phyloP scores from a whole-genome alignment of 352 stramenopile species.

The Plasmopara halstedii region DNA sequence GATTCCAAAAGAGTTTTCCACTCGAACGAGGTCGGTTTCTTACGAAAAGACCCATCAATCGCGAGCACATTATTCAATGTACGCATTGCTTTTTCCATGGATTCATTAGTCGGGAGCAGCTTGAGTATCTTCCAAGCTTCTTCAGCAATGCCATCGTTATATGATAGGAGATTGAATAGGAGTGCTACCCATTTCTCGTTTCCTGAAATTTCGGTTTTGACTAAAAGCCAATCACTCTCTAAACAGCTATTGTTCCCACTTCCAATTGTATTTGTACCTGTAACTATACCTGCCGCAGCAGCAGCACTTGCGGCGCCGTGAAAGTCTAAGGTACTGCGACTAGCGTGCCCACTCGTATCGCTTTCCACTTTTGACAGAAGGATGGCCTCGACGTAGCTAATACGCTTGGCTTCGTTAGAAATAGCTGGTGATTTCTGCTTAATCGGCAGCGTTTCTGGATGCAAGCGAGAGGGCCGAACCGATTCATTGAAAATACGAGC shows the following conservation, averaged over 20 bases:
- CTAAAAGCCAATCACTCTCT: conserved; percentile 57
- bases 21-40: conserved; percentile 31
- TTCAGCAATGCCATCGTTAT: conserved; percentile 41
- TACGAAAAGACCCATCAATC: conserved; percentile 62
- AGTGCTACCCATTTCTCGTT: conserved; percentile 31
- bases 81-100: conserved; percentile 66
- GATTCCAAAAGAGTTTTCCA: conserved; percentile 58
- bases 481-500: conserved; percentile 38
- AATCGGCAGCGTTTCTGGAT: conserved; percentile 14
- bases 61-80: conserved; percentile 53
- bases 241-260: conserved; percentile 34
- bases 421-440: conserved; percentile 22
- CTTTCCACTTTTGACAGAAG: conserved; percentile 57
- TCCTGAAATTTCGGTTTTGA: conserved; percentile 57
- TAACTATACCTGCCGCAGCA: conserved; percentile 16
- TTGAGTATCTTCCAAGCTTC: conserved; percentile 76
- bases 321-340: conserved; percentile 35
- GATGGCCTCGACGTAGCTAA: conserved; percentile 46
- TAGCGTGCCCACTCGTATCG: conserved; percentile 47
- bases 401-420: conserved; percentile 19
- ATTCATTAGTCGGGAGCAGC: conserved; percentile 45
- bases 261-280: conserved; percentile 19
- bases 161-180: conserved; percentile 46
- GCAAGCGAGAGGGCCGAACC: conserved; percentile 5
- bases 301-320: conserved; percentile 21